Evolutionary conservation across 208 protist genomes (phyloP).

Genomic region (Trypanosoma mega): DNA sequence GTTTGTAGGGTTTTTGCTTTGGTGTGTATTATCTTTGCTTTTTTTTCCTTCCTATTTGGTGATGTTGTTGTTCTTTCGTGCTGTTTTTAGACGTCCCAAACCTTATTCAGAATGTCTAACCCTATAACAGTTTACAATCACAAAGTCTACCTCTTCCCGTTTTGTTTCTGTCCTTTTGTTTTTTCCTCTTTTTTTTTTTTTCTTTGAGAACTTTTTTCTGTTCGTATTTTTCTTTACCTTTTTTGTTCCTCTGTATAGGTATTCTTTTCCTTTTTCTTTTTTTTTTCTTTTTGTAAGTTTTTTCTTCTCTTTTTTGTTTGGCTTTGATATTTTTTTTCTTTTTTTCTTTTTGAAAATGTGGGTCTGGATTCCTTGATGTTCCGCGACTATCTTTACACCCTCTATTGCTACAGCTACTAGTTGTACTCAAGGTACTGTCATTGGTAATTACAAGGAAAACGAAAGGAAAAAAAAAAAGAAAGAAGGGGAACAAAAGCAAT

Average conservation of each 20-base stretch:
- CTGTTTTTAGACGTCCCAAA: no score
- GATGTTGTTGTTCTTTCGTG: no score
- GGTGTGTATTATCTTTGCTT: no score
- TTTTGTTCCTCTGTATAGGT: no score
- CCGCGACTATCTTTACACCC: not conserved
- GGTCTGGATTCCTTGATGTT: not conserved
- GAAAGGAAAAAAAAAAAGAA: slow-evolving; percentile 14
- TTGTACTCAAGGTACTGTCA: slow-evolving; percentile 18
- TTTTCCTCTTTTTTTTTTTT: not conserved
- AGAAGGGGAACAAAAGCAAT: not conserved
- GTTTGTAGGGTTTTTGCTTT: no score
- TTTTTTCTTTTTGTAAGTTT: not conserved
- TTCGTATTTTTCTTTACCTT: not conserved
- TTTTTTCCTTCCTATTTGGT: no score
- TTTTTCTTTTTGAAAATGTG: not conserved
- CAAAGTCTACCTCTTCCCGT: not conserved
- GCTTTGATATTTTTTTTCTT: not conserved
- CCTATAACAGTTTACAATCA: not conserved
- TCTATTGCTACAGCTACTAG: slow-evolving; percentile 25
- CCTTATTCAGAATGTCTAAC: no score
- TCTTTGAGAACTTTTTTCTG: not conserved
- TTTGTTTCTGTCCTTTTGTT: not conserved
- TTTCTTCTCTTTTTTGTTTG: not conserved
- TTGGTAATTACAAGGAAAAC: slow-evolving; percentile 9
- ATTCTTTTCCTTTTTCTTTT: no score